phyloP scores from a whole-genome alignment of 441 rosid genomes.

The Eruca vesicaria region DNA sequence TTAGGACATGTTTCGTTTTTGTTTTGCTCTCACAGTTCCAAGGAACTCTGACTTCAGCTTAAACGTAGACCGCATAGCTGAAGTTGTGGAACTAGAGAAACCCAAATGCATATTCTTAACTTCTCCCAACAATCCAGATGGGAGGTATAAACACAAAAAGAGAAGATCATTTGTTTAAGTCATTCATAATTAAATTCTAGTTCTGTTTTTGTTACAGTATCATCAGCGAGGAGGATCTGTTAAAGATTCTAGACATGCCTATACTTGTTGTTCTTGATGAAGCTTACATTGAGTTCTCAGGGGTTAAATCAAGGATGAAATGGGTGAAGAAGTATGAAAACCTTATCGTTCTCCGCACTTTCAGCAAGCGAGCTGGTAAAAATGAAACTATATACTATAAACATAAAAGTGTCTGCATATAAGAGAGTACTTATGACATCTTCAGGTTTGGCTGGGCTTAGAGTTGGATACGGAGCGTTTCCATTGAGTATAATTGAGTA shows the following conservation, averaged over 20 bases:
- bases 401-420: neutral
- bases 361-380: conserved; percentile 97
- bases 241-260: conserved; percentile 80
- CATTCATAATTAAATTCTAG: neutral
- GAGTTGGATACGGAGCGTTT: conserved; percentile 96
- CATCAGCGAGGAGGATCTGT: conserved; percentile 76
- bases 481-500: conserved; percentile 82
- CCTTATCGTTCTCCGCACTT: conserved; percentile 85
- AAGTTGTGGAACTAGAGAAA: conserved; percentile 59
- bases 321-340: conserved; percentile 96
- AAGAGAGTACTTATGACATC: neutral
- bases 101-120: conserved; percentile 96
- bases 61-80: conserved; percentile 71
- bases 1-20: neutral
- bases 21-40: conserved; percentile 51
- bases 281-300: conserved; percentile 93
- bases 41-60: conserved; percentile 88
- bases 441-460: conserved; percentile 84
- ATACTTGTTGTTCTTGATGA: conserved; percentile 92
- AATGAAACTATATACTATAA: neutral
- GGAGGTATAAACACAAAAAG: conserved; percentile 55
- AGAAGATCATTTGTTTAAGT: neutral
- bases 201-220: conserved; percentile 40
- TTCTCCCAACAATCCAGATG: conserved; percentile 98
- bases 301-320: conserved; percentile 76